Percentiles rank a stretch among this genome's conserved stretches.
Evolutionary conservation across 208 protist species (phyloP).

Genomic region (Trichomonas gallinae): DNA sequence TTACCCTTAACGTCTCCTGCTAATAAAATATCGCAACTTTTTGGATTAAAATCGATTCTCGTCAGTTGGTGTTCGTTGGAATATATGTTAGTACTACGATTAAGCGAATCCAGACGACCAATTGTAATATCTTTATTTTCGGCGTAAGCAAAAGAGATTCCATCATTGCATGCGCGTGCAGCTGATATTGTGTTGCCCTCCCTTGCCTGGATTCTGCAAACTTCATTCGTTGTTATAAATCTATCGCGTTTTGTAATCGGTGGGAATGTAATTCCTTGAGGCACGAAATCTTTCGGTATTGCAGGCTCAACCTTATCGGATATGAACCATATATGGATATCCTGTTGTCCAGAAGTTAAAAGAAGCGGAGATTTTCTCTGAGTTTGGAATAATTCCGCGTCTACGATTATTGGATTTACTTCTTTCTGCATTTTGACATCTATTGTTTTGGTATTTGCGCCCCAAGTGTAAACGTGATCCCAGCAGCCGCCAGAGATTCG

Average conservation of each 20-base stretch:
- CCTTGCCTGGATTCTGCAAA: background rate
- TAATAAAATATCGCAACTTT: background rate
- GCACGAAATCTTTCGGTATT: background rate
- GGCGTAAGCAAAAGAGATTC: background rate
- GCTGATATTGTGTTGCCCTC: background rate
- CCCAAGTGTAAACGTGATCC: background rate
- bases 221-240: background rate
- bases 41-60: conserved; percentile 1
- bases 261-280: background rate
- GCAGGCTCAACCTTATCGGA: background rate
- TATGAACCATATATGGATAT: background rate
- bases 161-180: background rate
- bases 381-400: background rate
- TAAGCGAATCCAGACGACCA: background rate
- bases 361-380: background rate
- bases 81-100: background rate
- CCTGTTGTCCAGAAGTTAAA: background rate
- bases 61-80: background rate
- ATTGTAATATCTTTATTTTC: background rate
- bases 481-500: background rate
- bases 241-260: background rate
- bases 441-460: background rate
- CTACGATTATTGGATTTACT: background rate
- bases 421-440: background rate
- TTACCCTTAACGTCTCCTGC: background rate